phyloP scores from a whole-genome alignment of 225 moss, liverwort and hornwort species.

The Marchantia paleacea region DNA sequence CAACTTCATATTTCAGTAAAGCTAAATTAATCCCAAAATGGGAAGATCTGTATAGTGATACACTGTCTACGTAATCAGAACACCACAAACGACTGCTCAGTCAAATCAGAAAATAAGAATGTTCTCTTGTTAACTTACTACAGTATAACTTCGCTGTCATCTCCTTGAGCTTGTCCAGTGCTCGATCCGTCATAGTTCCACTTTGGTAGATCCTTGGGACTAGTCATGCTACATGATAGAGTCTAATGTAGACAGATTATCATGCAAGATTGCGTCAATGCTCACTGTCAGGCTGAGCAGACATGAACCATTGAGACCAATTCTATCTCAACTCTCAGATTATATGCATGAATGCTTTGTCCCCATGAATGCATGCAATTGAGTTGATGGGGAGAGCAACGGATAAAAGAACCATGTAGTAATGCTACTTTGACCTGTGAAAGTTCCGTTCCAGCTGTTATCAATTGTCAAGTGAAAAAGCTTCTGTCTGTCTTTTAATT shows the following conservation, averaged over 20 bases:
- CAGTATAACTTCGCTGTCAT: conserved; percentile 52
- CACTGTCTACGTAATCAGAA: conserved; percentile 5
- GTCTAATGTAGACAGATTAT: conserved; percentile 28
- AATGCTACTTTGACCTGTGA: no score
- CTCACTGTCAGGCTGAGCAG: background rate
- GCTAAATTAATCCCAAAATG: background rate
- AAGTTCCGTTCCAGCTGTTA: no score
- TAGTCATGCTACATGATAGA: conserved; percentile 27
- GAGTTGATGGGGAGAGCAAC: no score
- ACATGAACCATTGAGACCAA: background rate
- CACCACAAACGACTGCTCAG: conserved; percentile 19
- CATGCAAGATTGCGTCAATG: background rate
- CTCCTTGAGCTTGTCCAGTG: conserved; percentile 50
- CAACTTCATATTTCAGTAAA: background rate
- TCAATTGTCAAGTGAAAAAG: background rate
- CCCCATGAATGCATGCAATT: background rate
- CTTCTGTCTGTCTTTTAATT: background rate
- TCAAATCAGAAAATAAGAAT: conserved; percentile 19
- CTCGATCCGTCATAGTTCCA: conserved; percentile 61
- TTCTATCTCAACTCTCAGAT: background rate
- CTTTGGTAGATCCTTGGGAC: conserved; percentile 42
- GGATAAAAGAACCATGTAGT: no score
- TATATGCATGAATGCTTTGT: background rate
- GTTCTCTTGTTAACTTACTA: conserved; percentile 33
- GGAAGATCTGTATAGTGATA: background rate